Evolutionary conservation across 2,329 filamentous ascomycete species (phyloP).

Genomic region (Exophiala lecanii-corni): DNA sequence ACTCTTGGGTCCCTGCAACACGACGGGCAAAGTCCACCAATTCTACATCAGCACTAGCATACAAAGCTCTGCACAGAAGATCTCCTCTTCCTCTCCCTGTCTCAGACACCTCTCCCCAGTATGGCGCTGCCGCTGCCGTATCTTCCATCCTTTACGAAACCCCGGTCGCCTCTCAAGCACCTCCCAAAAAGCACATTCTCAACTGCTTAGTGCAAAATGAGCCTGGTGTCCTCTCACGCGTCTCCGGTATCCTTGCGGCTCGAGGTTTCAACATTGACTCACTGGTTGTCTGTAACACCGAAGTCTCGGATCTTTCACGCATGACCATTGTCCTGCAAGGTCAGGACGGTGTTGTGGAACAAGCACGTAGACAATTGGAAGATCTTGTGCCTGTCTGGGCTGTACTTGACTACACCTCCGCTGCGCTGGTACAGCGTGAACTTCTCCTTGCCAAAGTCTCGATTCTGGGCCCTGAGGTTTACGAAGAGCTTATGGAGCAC

Average conservation of each 20-base stretch:
- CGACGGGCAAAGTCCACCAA: conserved; percentile 35
- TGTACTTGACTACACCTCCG: conserved; percentile 89
- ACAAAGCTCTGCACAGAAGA: conserved; percentile 92
- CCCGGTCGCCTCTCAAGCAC: conserved; percentile 72
- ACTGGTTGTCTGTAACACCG: conserved; percentile 93
- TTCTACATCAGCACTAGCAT: conserved; percentile 90
- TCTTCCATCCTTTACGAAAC: conserved; percentile 99
- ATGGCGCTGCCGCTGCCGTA: conserved; percentile 84
- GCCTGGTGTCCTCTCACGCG: conserved; percentile 90
- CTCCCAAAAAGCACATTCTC: conserved; percentile 90
- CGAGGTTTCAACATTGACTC: conserved; percentile 99
- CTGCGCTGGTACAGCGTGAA: conserved; percentile 92
- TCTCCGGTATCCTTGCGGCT: conserved; percentile 92
- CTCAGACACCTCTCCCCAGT: conserved; percentile 71
- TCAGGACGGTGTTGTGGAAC: conserved; percentile 95
- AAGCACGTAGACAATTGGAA: conserved; percentile 90
- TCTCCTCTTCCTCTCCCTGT: conserved; percentile 78
- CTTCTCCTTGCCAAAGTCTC: conserved; percentile 93
- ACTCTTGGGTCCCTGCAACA: conserved; percentile 14
- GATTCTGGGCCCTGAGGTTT: conserved; percentile 95
- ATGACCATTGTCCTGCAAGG: conserved; percentile 98
- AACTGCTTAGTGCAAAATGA: conserved; percentile 99
- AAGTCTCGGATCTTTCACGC: conserved; percentile 91
- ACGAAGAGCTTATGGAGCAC: conserved; percentile 91
- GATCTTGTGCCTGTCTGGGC: conserved; percentile 98